Conservation (phyloP, 2,329 filamentous ascomycete genomes). For the Rutstroemia sp. region DNA sequence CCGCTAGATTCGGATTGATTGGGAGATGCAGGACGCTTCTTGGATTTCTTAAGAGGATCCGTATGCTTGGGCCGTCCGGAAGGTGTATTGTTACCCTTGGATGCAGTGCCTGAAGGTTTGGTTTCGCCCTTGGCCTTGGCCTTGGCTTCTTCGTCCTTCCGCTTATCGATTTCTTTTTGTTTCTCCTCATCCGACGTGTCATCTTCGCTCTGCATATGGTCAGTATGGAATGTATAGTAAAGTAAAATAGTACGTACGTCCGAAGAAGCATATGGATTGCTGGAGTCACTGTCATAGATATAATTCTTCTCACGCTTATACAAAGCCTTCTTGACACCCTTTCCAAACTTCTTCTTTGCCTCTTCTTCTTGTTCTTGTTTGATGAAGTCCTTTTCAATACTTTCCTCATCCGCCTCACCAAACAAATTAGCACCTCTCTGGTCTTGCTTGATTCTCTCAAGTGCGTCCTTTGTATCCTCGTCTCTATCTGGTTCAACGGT, state of each 20-base stretch:
- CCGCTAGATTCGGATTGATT: slow-evolving; percentile 82
- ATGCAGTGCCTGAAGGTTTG: slow-evolving; percentile 44
- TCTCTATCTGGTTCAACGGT: slow-evolving; percentile 73
- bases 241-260: too few species aligned
- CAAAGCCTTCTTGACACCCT: slow-evolving; percentile 71
- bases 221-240: too few species aligned
- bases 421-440: slow-evolving; percentile 87
- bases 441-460: slow-evolving; percentile 67
- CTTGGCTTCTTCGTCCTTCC: slow-evolving; percentile 52
- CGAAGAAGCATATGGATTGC: slow-evolving; percentile 46
- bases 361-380: slow-evolving; percentile 66
- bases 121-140: slow-evolving; percentile 45
- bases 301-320: slow-evolving; percentile 80
- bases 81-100: slow-evolving; percentile 65
- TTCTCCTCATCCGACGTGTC: slow-evolving; percentile 44
- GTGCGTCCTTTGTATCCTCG: slow-evolving; percentile 67
- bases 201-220: slow-evolving; percentile 40
- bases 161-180: slow-evolving; percentile 57
- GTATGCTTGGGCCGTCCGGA: slow-evolving; percentile 47
- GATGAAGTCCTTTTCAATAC: slow-evolving; percentile 63
- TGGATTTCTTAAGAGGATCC: slow-evolving; percentile 42
- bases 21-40: slow-evolving; percentile 74
- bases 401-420: slow-evolving; percentile 58
- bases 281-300: slow-evolving; percentile 71
- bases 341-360: slow-evolving; percentile 63